Conservation (phyloP, 306 rosid genomes). For the Cicer pinnatifidum region DNA sequence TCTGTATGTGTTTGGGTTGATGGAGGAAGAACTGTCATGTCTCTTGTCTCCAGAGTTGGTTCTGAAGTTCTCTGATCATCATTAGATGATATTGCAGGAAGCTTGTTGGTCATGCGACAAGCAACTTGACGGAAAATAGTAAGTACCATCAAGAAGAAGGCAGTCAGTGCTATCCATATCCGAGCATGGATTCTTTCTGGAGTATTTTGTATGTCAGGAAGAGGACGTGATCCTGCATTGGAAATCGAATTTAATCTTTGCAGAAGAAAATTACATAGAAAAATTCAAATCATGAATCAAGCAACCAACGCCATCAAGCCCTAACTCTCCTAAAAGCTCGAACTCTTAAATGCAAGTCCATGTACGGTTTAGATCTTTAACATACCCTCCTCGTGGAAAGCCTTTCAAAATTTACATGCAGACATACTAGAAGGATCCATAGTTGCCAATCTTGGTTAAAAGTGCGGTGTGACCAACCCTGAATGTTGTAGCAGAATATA, state of each 20-base stretch:
- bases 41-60: constrained; percentile 46
- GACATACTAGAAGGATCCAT: constrained; percentile 4
- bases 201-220: constrained; percentile 45
- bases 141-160: constrained; percentile 68
- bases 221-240: constrained; percentile 60
- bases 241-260: constrained; percentile 38
- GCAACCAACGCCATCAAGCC: not conserved
- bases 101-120: constrained; percentile 55
- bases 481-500: not conserved
- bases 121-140: constrained; percentile 58
- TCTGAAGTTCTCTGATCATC: constrained; percentile 50
- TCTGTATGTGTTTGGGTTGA: constrained; percentile 52
- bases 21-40: constrained; percentile 52
- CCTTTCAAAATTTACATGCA: constrained; percentile 1
- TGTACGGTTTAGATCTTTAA: constrained; percentile 3
- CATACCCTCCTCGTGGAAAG: constrained; percentile 10
- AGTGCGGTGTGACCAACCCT: not conserved
- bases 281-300: constrained; percentile 35
- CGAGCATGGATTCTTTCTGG: constrained; percentile 67
- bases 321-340: not conserved
- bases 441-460: not conserved
- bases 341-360: constrained; percentile 1
- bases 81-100: constrained; percentile 53
- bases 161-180: constrained; percentile 61
- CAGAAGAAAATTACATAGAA: constrained; percentile 28